These are phyloP conservation scores for Rusavskia elegans DNA, from an alignment of 495 filamentous ascomycete species.

Conservation along the genomic window DNA sequence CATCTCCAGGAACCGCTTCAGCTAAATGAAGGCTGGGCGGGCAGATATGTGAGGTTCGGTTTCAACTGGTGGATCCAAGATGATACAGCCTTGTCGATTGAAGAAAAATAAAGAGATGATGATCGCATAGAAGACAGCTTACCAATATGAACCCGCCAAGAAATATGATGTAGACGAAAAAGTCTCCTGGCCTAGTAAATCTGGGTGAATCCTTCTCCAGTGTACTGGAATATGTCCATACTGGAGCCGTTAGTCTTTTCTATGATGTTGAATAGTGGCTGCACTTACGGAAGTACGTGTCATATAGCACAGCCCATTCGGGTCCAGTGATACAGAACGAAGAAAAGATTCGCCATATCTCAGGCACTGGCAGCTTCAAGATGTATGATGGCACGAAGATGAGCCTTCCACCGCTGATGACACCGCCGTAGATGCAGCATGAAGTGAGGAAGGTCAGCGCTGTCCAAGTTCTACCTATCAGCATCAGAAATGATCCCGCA, in stretches of 20 bases:
- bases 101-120: conserved; percentile 4
- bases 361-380: conserved; percentile 43
- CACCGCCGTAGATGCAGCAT: conserved; percentile 38
- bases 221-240: conserved; percentile 48
- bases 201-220: conserved; percentile 44
- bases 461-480: conserved; percentile 49
- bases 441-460: conserved; percentile 50
- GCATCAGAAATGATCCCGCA: conserved; percentile 21
- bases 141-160: conserved; percentile 43
- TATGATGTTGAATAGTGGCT: conserved; percentile 4
- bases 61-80: conserved; percentile 3
- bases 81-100: not conserved
- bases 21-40: conserved; percentile 68
- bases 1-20: conserved; percentile 95
- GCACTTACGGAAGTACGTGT: conserved; percentile 65
- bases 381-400: conserved; percentile 40
- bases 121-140: conserved; percentile 20
- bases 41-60: conserved; percentile 72
- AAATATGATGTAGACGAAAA: conserved; percentile 51
- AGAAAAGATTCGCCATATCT: conserved; percentile 53
- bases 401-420: conserved; percentile 37
- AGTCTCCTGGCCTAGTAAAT: conserved; percentile 49
- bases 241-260: conserved; percentile 21
- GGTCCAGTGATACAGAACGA: conserved; percentile 56
- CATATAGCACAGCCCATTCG: conserved; percentile 50